A percentile compares a stretch with the other conserved stretches of the same genome.
Evolutionary conservation across 2,329 filamentous ascomycete species (phyloP).

Genomic region (Dissoconium aciculare): DNA sequence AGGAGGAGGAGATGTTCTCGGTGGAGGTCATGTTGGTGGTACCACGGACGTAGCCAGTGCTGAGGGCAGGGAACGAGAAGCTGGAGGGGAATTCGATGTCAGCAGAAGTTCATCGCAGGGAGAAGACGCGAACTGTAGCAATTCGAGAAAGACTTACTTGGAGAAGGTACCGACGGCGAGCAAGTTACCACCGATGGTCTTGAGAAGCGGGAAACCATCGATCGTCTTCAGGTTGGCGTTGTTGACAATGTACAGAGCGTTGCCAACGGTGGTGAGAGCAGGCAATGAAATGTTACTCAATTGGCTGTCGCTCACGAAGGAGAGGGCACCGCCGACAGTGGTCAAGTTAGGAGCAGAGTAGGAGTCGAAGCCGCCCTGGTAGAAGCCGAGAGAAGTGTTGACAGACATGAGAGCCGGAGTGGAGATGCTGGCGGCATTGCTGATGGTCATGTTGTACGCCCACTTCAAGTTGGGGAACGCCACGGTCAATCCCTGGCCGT

Average conservation of each 20-base stretch:
- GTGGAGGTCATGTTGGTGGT: constrained; percentile 37
- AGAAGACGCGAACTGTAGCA: neutral
- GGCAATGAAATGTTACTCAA: constrained; percentile 65
- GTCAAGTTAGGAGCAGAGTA: constrained; percentile 59
- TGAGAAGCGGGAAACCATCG: constrained; percentile 51
- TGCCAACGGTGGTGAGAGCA: constrained; percentile 50
- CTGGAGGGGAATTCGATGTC: constrained; percentile 40
- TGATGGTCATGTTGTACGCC: constrained; percentile 68
- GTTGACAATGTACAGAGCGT: constrained; percentile 76
- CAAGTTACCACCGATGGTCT: constrained; percentile 62
- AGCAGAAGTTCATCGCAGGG: neutral
- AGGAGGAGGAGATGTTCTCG: constrained; percentile 27
- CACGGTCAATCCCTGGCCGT: constrained; percentile 57
- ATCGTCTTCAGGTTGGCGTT: constrained; percentile 61
- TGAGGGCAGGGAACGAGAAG: constrained; percentile 47
- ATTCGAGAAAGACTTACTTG: constrained; percentile 43
- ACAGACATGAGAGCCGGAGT: constrained; percentile 59
- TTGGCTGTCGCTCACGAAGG: constrained; percentile 41
- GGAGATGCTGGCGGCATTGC: constrained; percentile 60
- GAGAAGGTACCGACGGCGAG: constrained; percentile 74
- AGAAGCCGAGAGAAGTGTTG: constrained; percentile 70
- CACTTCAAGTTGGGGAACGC: constrained; percentile 63
- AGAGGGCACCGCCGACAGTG: constrained; percentile 42
- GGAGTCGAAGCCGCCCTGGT: constrained; percentile 55
- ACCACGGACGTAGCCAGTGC: constrained; percentile 32